Evolutionary conservation across 1,139 yeast genomes (phyloP).

Genomic region (Candida sp.): DNA sequence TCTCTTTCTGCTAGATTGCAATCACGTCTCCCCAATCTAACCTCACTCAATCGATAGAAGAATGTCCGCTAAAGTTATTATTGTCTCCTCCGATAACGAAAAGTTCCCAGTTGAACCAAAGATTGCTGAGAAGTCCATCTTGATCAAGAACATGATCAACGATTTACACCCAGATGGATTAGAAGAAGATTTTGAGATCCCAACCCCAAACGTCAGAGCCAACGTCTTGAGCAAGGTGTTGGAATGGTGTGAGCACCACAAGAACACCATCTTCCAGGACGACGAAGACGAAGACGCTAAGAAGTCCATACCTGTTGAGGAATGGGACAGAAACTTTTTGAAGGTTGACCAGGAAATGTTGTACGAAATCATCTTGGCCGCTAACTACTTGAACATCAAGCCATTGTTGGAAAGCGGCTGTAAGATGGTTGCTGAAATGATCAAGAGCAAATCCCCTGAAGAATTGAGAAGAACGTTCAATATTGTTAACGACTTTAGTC

Average conservation of each 20-base stretch:
- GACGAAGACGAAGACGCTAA: conserved; percentile 84
- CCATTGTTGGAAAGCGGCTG: conserved; percentile 96
- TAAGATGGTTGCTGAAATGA: conserved; percentile 98
- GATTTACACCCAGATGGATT: conserved; percentile 71
- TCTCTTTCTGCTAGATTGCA: not conserved
- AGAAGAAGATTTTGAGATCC: conserved; percentile 78
- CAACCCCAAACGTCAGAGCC: conserved; percentile 89
- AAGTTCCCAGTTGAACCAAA: conserved; percentile 75
- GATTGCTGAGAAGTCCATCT: conserved; percentile 88
- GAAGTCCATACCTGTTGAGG: conserved; percentile 85
- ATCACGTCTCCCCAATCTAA: no score
- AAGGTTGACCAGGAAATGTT: conserved; percentile 99
- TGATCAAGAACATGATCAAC: conserved; percentile 89
- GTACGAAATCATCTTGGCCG: conserved; percentile 94
- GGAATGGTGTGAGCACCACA: conserved; percentile 98
- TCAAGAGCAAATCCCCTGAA: conserved; percentile 94
- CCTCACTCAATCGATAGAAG: not conserved
- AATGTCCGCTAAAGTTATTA: conserved; percentile 50
- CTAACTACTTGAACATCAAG: conserved; percentile 92
- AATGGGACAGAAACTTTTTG: conserved; percentile 96
- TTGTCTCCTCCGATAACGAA: conserved; percentile 77
- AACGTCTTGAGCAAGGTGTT: conserved; percentile 89
- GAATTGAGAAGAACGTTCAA: conserved; percentile 97
- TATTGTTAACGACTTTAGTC: conserved; percentile 94
- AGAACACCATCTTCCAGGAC: conserved; percentile 74